These are phyloP conservation scores for Cubamyces sp. DNA, from an alignment of 768 basidiomycete genomes.

Conservation along the genomic window DNA sequence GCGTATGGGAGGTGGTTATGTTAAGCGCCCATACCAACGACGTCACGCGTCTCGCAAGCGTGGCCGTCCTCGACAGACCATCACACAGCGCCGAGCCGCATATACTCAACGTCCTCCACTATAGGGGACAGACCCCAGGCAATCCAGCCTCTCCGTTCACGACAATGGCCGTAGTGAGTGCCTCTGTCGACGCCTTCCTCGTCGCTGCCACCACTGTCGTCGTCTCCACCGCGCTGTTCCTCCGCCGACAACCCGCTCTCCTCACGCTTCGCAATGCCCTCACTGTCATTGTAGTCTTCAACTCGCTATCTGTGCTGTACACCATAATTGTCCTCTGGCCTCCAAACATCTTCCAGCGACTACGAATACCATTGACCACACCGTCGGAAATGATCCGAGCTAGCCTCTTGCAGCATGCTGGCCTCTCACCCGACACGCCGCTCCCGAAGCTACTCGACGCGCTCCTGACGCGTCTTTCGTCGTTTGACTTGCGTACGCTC, in stretches of 20 bases:
- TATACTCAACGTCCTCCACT: neutral
- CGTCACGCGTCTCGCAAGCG: too few species aligned
- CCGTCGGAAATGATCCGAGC: constrained; percentile 56
- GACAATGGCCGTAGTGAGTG: constrained; percentile 33
- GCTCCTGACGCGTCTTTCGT: constrained; percentile 57
- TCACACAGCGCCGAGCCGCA: too few species aligned
- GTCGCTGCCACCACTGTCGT: constrained; percentile 22
- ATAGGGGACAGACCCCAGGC: neutral
- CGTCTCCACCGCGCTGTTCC: constrained; percentile 23
- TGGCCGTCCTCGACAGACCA: too few species aligned
- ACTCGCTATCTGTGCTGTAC: constrained; percentile 56
- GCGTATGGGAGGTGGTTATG: too few species aligned
- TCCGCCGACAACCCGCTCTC: constrained; percentile 20
- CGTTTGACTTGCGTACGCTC: constrained; percentile 57
- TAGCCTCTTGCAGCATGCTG: constrained; percentile 47
- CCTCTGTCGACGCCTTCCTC: constrained; percentile 34
- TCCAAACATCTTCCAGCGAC: constrained; percentile 61
- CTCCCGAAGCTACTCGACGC: constrained; percentile 54
- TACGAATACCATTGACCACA: constrained; percentile 58
- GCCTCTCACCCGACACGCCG: constrained; percentile 26
- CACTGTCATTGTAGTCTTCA: constrained; percentile 48
- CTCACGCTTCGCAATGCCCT: constrained; percentile 33
- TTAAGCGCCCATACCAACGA: too few species aligned
- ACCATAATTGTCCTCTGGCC: constrained; percentile 52
- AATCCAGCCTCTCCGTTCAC: neutral